Evolutionary conservation across 768 basidiomycete species (phyloP), one percentile per base, ranked within the genome.

Genomic region (Psilocybe tampanensis): DNA sequence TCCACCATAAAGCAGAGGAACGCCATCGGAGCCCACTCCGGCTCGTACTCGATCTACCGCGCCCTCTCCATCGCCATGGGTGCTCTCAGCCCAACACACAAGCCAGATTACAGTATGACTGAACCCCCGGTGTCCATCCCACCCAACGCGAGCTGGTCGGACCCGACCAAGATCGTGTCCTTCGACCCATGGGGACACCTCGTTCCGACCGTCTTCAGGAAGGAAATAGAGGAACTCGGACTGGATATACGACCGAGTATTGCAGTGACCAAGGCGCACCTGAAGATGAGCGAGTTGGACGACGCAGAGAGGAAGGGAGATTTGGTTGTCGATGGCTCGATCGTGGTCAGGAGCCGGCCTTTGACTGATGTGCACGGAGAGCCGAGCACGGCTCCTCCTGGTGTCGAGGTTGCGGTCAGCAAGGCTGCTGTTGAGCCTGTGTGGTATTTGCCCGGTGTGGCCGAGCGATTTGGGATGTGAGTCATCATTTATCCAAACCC

Each of bases 341-440:
- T 98, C 53, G 89, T 97, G 29, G 68, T 91, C 60, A 81, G 81
- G 71, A 90, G 88, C 60, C 74, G 74, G 17, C 89, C 86, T 42
- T 65, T 88, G 50, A 75, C 66, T 52, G 89, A 89, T 47, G 79
- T 80, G 18, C 89, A 92, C 64, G 89, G 89, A 12, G 78, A 80
- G 0, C 67, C 67, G 56, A 86, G 80, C 53, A 71, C 75, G 7
- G 82, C 76, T 22, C 80, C 83, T 54, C 85, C 88, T 8, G 95
- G 96, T 6, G 85, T 98, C 17, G 96, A 98, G 76, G 84, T 98
- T 12, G 84, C 76, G 44, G 83, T 90, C n/a, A 88, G 86, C 69
- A 98, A 98, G 74, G 95, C 95, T 0, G 95, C 96, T 0, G 89
- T 98, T 8, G 96, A 98, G 68, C 96, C 95, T 0, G 95, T 98